phyloP scores from a whole-genome alignment of 176 grass and related monocot genomes.

The Tillandsia leiboldiana region DNA sequence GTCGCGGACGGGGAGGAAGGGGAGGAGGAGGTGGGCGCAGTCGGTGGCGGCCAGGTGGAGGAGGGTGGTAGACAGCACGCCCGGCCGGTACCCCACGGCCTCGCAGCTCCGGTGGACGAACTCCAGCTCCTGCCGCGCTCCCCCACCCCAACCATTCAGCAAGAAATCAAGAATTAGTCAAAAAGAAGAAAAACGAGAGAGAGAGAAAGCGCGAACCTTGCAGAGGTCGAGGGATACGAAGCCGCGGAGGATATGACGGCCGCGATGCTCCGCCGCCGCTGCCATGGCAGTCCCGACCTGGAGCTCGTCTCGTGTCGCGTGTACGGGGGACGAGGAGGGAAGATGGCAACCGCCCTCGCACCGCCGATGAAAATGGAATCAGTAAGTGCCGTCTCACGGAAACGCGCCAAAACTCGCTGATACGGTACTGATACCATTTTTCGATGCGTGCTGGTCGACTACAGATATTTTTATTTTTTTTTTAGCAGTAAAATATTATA shows the following conservation, averaged over 20 bases:
- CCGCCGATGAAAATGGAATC: too few species aligned
- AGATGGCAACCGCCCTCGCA: too few species aligned
- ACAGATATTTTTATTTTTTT: too few species aligned
- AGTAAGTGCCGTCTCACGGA: too few species aligned
- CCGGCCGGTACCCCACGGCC: constrained; percentile 57
- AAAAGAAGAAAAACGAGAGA: neutral
- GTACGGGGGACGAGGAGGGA: too few species aligned
- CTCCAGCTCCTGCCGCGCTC: constrained; percentile 52
- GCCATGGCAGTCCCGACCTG: neutral
- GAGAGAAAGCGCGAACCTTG: constrained; percentile 33
- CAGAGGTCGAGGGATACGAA: constrained; percentile 64
- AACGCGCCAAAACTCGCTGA: too few species aligned
- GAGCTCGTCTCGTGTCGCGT: neutral
- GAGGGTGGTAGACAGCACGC: constrained; percentile 70
- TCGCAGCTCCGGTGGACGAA: constrained; percentile 78
- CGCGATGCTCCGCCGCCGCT: constrained; percentile 16
- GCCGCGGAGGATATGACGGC: constrained; percentile 33
- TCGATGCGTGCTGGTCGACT: too few species aligned
- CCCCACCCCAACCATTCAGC: neutral
- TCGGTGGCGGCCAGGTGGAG: constrained; percentile 60
- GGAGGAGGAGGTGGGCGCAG: constrained; percentile 67
- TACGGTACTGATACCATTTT: too few species aligned
- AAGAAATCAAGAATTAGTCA: constrained; percentile 13
- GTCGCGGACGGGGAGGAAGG: constrained; percentile 63
- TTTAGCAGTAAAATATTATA: too few species aligned